Evolutionary conservation across 2,329 filamentous ascomycete species (phyloP), one percentile per base, ranked within the genome.

Genomic region (Eurotiales sp.): DNA sequence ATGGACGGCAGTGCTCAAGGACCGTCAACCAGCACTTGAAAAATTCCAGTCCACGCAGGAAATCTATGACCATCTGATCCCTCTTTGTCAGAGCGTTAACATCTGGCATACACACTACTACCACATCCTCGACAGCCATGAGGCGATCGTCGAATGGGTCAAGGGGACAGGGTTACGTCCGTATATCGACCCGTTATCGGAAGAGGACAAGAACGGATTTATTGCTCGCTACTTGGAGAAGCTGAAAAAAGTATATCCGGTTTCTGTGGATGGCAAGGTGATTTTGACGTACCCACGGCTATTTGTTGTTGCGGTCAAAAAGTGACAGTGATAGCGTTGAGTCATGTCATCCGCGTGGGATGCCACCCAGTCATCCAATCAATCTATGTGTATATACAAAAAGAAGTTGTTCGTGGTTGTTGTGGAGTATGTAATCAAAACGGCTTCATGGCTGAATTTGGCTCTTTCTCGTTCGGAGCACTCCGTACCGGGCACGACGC

Each of bases 91-190:
- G 0, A 58, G 56, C 2, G 68, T 84, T 2, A 68, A 81, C 55
- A 61, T 83, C 1, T 84, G 80, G 77, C 72, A 77, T 39, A 79
- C 78, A 1, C 61, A 65, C 36, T 84, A 84, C 55, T 66, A 75
- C 22, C 81, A 84, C 61, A 62, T 74, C 0, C 60, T 84, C 51
- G 66, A 72, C 2, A 71, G 68, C 19, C 77, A 77, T 17, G 55
- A 63, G 11, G 76, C 70, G 1, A 77, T 84, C 37, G 75, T 83
- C 5, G 80, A 83, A 61, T 84, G 81, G 81, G 76, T 84, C 3
- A 77, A 76, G 56, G 77, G 78, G 0, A 82, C 79, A 0, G 81
- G 79, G 0, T 60, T 84, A 56, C 70, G 73, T 56, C 81, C 81
- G 0, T 84, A 73, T 57, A 47, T 84, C 49, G 71, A 82, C 41